Base-by-base conservation (phyloP, 257 asterid species). In the Solanum chiquidenum region DNA sequence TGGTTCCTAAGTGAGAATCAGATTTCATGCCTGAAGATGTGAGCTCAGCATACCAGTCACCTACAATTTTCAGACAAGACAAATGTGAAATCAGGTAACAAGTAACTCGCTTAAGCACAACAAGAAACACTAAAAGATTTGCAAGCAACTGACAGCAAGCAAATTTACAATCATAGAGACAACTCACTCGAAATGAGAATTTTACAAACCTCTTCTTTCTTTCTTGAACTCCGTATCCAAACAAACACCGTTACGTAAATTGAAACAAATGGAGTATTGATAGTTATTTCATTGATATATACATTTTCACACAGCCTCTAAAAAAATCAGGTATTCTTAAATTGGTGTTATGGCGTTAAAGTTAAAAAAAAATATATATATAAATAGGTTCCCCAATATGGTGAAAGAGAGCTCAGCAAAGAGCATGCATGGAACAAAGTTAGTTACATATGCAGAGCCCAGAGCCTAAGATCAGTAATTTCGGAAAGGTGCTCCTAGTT, bases 1-100 rank as follows among this genome's bases (percentile, higher is more conserved):
- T 86, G 86, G 42, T 88, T 33, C 42, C 90, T 44, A 75, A 33
- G 29, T 83, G 89, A 69, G 91, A 86, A 84, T 87, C 90, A 29
- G 90, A 82, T 76, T 86, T 60, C 64, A 86, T 85, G 46, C 31
- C 86, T 5, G 66, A 88, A 83, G 90, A 86, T 83, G 33, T 86
- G 87, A 83, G 27, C 68, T 83, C 79, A 86, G 85, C 85, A 82
- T 29, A 46, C 42, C 68, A 82, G 44, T 52, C 29, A 49, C 85
- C 85, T 87, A 29, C 62, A 82, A 82, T 9, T 82, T 16, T 46
- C 29, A 46, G 85, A 49, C 69, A 82, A 79, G 27, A 35, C 66
- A 71, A 77, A 66, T 68, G 64, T 75, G 88, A 86, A 85, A 69
- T 21, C 33, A 83, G 23, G 44, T 80, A 58, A 86, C 77, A 83